Evolutionary conservation across 441 rosid species (phyloP).

Genomic region (Mallotus japonicus): DNA sequence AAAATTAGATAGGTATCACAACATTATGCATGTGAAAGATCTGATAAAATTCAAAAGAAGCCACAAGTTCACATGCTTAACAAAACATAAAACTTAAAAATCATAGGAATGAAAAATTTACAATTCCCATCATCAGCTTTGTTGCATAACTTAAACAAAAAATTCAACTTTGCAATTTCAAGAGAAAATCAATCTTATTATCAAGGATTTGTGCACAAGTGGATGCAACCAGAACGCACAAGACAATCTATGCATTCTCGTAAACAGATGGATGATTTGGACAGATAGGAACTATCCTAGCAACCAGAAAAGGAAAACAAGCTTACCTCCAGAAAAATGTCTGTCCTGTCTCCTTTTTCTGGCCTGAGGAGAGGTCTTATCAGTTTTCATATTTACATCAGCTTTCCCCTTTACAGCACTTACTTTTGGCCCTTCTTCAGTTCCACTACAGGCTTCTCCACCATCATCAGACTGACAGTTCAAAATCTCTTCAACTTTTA

Average conservation of each 20-base stretch:
- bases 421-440: slow-evolving; percentile 51
- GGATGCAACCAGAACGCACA: not conserved
- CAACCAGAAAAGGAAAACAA: not conserved
- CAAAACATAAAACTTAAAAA: not conserved
- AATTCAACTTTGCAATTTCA: not conserved
- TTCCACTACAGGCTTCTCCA: slow-evolving; percentile 77
- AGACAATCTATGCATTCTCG: not conserved
- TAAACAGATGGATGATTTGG: not conserved
- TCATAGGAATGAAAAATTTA: not conserved
- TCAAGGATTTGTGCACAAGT: no score
- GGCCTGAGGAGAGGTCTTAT: slow-evolving; percentile 35
- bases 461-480: slow-evolving; percentile 61
- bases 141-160: not conserved
- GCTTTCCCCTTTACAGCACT: slow-evolving; percentile 39
- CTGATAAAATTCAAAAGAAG: slow-evolving; percentile 1
- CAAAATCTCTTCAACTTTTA: slow-evolving; percentile 51
- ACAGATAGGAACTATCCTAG: not conserved
- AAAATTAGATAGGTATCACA: slow-evolving; percentile 11
- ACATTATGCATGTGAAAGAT: slow-evolving; percentile 14
- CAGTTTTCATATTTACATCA: slow-evolving; percentile 41
- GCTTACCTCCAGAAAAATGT: slow-evolving; percentile 57
- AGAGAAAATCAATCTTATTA: not conserved
- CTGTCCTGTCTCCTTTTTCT: slow-evolving; percentile 55
- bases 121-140: not conserved
- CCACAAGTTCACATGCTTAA: not conserved